phyloP scores from a whole-genome alignment of 2,329 filamentous ascomycete species.

The Penicillium crustosum region DNA sequence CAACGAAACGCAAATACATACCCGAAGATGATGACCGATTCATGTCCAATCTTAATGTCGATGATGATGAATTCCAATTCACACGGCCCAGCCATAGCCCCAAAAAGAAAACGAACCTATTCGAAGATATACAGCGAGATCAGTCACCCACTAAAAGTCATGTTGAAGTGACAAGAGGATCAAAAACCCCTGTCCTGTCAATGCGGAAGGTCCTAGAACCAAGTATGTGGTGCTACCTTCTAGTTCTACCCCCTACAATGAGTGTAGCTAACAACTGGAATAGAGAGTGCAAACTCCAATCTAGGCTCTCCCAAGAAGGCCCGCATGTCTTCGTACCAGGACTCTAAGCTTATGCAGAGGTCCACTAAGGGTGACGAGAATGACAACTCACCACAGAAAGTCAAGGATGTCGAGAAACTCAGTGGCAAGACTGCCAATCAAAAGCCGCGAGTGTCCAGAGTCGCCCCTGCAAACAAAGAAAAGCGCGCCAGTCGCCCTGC shows the following conservation, averaged over 20 bases:
- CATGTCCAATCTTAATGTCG: slow-evolving; percentile 10
- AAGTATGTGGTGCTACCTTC: slow-evolving; percentile 36
- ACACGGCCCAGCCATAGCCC: slow-evolving; percentile 28
- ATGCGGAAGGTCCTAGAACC: slow-evolving; percentile 43
- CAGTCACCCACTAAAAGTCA: slow-evolving; percentile 20
- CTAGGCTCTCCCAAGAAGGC: slow-evolving; percentile 34
- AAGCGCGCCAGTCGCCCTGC: slow-evolving; percentile 12
- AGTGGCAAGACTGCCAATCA: slow-evolving; percentile 4
- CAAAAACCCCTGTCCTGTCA: slow-evolving; percentile 15
- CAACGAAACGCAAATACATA: slow-evolving; percentile 60
- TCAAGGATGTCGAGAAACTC: slow-evolving; percentile 13
- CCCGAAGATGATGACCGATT: slow-evolving; percentile 51
- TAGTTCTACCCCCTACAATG: neutral
- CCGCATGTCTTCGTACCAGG: slow-evolving; percentile 14
- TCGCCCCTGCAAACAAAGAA: slow-evolving; percentile 12
- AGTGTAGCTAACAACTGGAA: slow-evolving; percentile 15
- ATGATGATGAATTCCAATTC: slow-evolving; percentile 39
- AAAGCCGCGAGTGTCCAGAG: slow-evolving; percentile 13
- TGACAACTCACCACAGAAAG: slow-evolving; percentile 16
- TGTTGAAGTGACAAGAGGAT: slow-evolving; percentile 14
- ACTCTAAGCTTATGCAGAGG: slow-evolving; percentile 15
- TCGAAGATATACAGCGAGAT: slow-evolving; percentile 10
- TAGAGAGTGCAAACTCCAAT: slow-evolving; percentile 54
- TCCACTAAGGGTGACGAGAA: slow-evolving; percentile 18
- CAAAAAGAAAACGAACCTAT: slow-evolving; percentile 11